These are phyloP conservation scores for Calcarisporium arbuscula DNA, from an alignment of 2,329 filamentous ascomycete genomes.

Conservation along the genomic window DNA sequence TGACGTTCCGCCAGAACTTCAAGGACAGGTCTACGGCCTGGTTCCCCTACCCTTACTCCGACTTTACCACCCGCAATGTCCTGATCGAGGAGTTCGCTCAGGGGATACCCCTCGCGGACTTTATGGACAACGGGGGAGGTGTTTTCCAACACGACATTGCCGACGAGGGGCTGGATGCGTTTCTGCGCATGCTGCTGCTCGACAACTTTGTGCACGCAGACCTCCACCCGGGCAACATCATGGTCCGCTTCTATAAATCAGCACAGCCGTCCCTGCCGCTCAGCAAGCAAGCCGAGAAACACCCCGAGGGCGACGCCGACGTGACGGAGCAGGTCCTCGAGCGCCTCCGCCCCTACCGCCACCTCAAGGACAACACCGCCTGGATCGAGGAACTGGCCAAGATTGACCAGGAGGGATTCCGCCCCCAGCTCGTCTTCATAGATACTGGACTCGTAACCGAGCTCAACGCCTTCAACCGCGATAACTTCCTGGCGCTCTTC, in stretches of 20 bases:
- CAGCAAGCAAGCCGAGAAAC: slow-evolving; percentile 19
- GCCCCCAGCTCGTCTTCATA: slow-evolving; percentile 94
- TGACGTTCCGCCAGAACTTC: slow-evolving; percentile 85
- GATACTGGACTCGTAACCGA: slow-evolving; percentile 95
- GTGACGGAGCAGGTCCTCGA: slow-evolving; percentile 83
- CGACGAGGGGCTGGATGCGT: slow-evolving; percentile 89
- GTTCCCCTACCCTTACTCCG: slow-evolving; percentile 91
- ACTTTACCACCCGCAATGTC: slow-evolving; percentile 88
- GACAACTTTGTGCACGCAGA: slow-evolving; percentile 98
- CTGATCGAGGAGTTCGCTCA: slow-evolving; percentile 94
- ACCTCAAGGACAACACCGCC: slow-evolving; percentile 52
- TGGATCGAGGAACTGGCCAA: slow-evolving; percentile 71
- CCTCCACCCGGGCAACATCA: slow-evolving; percentile 95
- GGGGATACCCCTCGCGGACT: slow-evolving; percentile 84
- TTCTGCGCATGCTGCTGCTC: slow-evolving; percentile 90
- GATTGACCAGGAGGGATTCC: slow-evolving; percentile 81
- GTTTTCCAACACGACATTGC: slow-evolving; percentile 92
- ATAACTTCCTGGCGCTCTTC: slow-evolving; percentile 93
- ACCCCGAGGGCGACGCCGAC: slow-evolving; percentile 52
- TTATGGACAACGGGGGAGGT: slow-evolving; percentile 85
- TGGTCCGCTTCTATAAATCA: slow-evolving; percentile 95
- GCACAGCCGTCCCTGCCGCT: slow-evolving; percentile 57
- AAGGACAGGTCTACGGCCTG: slow-evolving; percentile 84
- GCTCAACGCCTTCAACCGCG: slow-evolving; percentile 76
- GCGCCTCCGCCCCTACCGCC: slow-evolving; percentile 67